Percentiles rank a stretch among this genome's conserved stretches.
Conservation (phyloP, 352 stramenopile genomes). For the Pseudoperonospora humuli region DNA sequence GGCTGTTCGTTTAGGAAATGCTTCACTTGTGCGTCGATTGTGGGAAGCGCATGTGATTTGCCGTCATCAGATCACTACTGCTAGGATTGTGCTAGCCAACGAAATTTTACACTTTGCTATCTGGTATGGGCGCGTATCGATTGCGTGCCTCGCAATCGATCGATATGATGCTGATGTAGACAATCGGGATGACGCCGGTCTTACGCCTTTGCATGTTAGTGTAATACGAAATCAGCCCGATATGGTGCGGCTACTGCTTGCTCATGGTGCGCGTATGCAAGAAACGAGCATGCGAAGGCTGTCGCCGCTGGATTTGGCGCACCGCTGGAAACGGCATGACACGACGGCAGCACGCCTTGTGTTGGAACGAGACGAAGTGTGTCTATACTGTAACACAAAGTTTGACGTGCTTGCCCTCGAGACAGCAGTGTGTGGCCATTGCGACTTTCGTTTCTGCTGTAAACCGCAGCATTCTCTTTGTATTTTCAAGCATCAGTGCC, state of each 20-base stretch:
- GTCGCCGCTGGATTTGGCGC: slow-evolving; percentile 47
- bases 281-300: slow-evolving; percentile 29
- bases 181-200: slow-evolving; percentile 51
- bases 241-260: slow-evolving; percentile 57
- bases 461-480: slow-evolving; percentile 34
- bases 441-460: slow-evolving; percentile 58
- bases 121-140: slow-evolving; percentile 48
- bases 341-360: slow-evolving; percentile 56
- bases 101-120: slow-evolving; percentile 75
- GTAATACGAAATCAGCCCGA: slow-evolving; percentile 75
- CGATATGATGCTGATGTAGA: slow-evolving; percentile 58
- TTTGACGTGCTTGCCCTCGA: slow-evolving; percentile 55
- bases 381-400: slow-evolving; percentile 70
- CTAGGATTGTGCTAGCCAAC: slow-evolving; percentile 47
- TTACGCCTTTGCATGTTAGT: slow-evolving; percentile 74
- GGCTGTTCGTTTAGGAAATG: slow-evolving; percentile 34
- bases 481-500: slow-evolving; percentile 63
- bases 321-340: slow-evolving; percentile 61
- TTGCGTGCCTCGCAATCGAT: slow-evolving; percentile 63
- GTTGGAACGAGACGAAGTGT: slow-evolving; percentile 61
- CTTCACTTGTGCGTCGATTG: slow-evolving; percentile 24
- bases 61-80: slow-evolving; percentile 12
- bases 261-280: slow-evolving; percentile 34
- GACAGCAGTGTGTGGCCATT: slow-evolving; percentile 43
- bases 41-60: slow-evolving; percentile 45